Percentiles rank a stretch among this genome's conserved stretches.
Evolutionary conservation across 108 stramenopile genomes (phyloP).

Genomic region (Pseudonitzschia delicatissima): DNA sequence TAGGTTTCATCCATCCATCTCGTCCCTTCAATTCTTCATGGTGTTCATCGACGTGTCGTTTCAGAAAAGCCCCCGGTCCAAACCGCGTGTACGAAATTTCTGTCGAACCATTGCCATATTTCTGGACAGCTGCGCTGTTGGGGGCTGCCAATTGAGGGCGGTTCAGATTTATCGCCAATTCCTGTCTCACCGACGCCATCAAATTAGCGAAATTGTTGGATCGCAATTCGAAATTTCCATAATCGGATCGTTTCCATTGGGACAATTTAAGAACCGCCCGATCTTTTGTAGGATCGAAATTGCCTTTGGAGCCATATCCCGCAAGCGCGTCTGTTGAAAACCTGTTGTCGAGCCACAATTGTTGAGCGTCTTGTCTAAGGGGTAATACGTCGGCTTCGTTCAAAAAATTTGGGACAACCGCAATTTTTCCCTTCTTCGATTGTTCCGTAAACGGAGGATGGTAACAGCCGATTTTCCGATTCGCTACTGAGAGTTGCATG

Average conservation of each 20-base stretch:
- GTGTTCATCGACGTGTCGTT: slow-evolving; percentile 52
- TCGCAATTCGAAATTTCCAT: slow-evolving; percentile 36
- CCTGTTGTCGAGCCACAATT: slow-evolving; percentile 28
- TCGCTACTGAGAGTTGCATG: neutral
- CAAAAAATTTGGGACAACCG: slow-evolving; percentile 54
- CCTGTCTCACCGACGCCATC: slow-evolving; percentile 39
- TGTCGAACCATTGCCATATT: slow-evolving; percentile 42
- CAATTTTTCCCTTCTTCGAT: slow-evolving; percentile 54
- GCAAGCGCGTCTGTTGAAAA: slow-evolving; percentile 60
- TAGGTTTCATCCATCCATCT: slow-evolving; percentile 47
- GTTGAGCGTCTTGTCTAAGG: slow-evolving; percentile 48
- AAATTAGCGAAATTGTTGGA: slow-evolving; percentile 24
- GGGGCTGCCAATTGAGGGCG: slow-evolving; percentile 36
- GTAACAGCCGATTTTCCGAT: slow-evolving; percentile 9
- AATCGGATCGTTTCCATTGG: slow-evolving; percentile 28
- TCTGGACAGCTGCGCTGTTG: slow-evolving; percentile 5
- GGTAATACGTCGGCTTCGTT: slow-evolving; percentile 19
- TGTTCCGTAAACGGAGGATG: slow-evolving; percentile 28
- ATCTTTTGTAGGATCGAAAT: slow-evolving; percentile 62
- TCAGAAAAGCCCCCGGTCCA: slow-evolving; percentile 59
- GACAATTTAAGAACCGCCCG: slow-evolving; percentile 47
- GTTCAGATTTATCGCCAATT: slow-evolving; percentile 42
- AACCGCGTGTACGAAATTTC: slow-evolving; percentile 66
- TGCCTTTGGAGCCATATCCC: slow-evolving; percentile 41
- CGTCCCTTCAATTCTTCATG: slow-evolving; percentile 62